These are phyloP conservation scores for Kalanchoe fedtschenkoi DNA, from an alignment of 164 flowering plant genomes.

Conservation along the genomic window DNA sequence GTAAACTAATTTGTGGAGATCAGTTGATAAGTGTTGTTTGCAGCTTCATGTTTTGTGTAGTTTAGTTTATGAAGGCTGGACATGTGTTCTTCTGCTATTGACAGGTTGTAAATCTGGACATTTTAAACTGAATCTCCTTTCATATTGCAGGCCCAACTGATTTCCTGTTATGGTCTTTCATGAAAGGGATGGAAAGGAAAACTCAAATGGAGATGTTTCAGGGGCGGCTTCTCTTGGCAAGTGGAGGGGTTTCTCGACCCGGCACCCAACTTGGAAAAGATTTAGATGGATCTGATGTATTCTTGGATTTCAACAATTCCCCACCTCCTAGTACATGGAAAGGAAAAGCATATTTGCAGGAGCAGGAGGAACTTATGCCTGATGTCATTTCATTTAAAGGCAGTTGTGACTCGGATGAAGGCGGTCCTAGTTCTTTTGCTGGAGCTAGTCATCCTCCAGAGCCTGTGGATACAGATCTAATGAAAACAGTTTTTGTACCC, in stretches of 20 bases:
- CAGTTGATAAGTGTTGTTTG: too few species aligned
- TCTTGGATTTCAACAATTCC: slow-evolving; percentile 19
- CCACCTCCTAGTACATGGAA: slow-evolving; percentile 31
- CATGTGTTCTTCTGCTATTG: too few species aligned
- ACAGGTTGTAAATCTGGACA: too few species aligned
- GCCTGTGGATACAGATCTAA: slow-evolving; percentile 61
- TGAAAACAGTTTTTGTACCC: slow-evolving; percentile 58
- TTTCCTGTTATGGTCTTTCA: too few species aligned
- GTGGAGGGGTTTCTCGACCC: slow-evolving; percentile 12
- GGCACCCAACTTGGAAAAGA: slow-evolving; percentile 15
- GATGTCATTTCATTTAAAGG: slow-evolving; percentile 33
- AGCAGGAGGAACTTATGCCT: slow-evolving; percentile 31
- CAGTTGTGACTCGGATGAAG: slow-evolving; percentile 52
- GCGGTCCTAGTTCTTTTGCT: slow-evolving; percentile 45
- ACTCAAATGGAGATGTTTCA: slow-evolving; percentile 28
- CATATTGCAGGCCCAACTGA: too few species aligned
- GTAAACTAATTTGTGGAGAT: too few species aligned
- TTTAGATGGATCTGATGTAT: slow-evolving; percentile 13
- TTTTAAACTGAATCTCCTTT: too few species aligned
- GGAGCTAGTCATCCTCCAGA: slow-evolving; percentile 89
- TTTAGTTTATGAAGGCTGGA: too few species aligned
- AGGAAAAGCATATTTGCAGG: slow-evolving; percentile 40
- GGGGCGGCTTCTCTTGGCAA: slow-evolving; percentile 15
- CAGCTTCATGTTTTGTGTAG: too few species aligned
- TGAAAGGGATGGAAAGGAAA: slow-evolving; percentile 38